Base-by-base conservation (phyloP, 768 basidiomycete species). In the Mycena maculata region DNA sequence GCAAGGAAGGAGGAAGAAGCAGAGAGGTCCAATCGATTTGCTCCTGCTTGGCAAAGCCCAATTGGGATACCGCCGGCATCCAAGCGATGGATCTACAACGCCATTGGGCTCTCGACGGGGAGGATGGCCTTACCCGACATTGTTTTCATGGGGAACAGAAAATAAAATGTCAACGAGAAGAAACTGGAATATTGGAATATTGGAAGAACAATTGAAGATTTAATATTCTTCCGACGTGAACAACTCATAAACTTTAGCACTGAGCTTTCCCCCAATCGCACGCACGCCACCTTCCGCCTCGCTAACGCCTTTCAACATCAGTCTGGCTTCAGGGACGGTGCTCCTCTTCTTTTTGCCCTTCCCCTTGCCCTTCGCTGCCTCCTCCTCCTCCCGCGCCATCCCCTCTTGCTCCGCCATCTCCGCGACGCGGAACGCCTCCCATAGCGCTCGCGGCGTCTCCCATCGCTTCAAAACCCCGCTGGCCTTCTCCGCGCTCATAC, bases 401-500 rank as follows among this genome's bases (percentile, higher is more conserved):
- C 41, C 66, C 50, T 67, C 68, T 23, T 50, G 38, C 52, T 71
- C 73, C 39, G 60, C 55, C 57, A 67, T 64, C 56, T 74, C 52
- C 33, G 74, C 79, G 23, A 38, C 65, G 25, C 71, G 60, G 64
- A 83, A 75, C 28, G 76, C 78, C 33, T 78, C 74, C 74, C 76
- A 79, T 65, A 85, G 56, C 45, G 67, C 76, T 41, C 69, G 60
- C 2, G 78, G 79, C 12, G 83, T 83, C 13, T 77, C 78, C 75
- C 77, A 84, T 12, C 67, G 53, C 39, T 81, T 77, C 39, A 85
- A 65, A 1, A 84, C 72, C 9, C 76, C 74, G 11, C 76, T 73
- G 10, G 78, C 82, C 67, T 82, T 79, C 71, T 85, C 84, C 5
- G 82, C 72, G 44, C 78, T 79, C 76, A 85, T 77, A 11, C 82